Evolutionary conservation across 2,329 filamentous ascomycete species (phyloP).

Genomic region (Rutstroemia sp.): DNA sequence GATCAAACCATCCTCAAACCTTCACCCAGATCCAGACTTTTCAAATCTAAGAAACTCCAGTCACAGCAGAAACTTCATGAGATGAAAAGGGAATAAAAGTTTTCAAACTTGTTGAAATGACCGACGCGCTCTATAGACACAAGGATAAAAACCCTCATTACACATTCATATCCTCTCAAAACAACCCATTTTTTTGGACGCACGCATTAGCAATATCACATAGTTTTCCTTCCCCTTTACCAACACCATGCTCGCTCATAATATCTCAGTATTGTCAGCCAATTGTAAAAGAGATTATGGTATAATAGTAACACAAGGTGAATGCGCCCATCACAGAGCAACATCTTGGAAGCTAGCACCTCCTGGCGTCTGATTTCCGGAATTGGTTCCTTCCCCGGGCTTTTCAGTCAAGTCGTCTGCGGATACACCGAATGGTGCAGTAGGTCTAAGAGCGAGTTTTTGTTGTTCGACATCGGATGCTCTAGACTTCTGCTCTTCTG

Average conservation of each 20-base stretch:
- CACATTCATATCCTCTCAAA: not conserved
- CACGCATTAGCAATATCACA: not conserved
- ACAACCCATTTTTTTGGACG: not conserved
- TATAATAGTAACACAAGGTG: conserved; percentile 4
- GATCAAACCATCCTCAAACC: no score
- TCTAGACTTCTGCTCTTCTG: conserved; percentile 49
- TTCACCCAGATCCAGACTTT: no score
- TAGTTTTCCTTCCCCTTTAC: not conserved
- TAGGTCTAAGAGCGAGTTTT: conserved; percentile 43
- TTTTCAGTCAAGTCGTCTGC: conserved; percentile 31
- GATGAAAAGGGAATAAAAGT: not conserved
- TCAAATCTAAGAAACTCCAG: not conserved
- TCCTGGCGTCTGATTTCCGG: conserved; percentile 39
- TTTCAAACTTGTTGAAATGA: not conserved
- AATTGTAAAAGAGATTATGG: conserved; percentile 1
- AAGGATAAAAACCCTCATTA: conserved; percentile 3
- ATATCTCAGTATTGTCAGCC: not conserved
- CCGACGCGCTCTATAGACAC: conserved; percentile 1
- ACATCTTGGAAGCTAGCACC: conserved; percentile 59
- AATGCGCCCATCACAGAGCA: conserved; percentile 38
- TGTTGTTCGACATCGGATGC: conserved; percentile 49
- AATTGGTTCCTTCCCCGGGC: conserved; percentile 30
- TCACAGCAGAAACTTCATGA: not conserved
- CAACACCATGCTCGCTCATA: conserved; percentile 4
- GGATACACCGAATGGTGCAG: conserved; percentile 19